phyloP scores from a whole-genome alignment of 805 yeast species.

The Metschnikowia henanensis region DNA sequence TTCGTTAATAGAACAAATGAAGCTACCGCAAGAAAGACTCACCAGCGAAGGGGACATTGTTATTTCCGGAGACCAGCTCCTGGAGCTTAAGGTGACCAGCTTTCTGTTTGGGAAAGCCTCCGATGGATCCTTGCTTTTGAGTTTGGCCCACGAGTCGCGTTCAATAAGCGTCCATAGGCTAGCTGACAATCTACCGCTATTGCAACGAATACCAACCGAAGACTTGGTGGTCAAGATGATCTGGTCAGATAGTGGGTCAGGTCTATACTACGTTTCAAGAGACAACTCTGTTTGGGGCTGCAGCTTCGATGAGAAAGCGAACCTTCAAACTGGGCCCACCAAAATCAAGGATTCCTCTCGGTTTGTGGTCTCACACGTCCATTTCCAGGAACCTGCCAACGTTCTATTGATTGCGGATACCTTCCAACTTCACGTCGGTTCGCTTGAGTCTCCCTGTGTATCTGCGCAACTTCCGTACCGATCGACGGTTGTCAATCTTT shows the following conservation, averaged over 20 bases:
- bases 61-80: conserved; percentile 22
- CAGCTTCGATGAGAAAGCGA: background rate
- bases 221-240: conserved; percentile 17
- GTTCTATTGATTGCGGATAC: conserved; percentile 13
- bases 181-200: conserved; percentile 7
- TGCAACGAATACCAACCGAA: conserved; percentile 3
- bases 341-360: conserved; percentile 11
- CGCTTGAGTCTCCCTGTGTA: background rate
- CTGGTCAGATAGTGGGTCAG: conserved; percentile 17
- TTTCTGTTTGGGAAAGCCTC: conserved; percentile 26
- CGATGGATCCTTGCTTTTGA: conserved; percentile 8
- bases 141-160: conserved; percentile 20
- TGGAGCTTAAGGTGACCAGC: conserved; percentile 25
- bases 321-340: background rate
- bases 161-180: conserved; percentile 18
- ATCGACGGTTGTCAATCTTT: conserved; percentile 8
- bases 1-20: conserved; percentile 23
- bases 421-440: conserved; percentile 2
- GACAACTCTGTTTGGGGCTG: conserved; percentile 22
- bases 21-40: conserved; percentile 17
- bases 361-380: conserved; percentile 16
- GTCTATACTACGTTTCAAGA: conserved; percentile 13
- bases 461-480: conserved; percentile 9
- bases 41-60: conserved; percentile 22
- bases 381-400: background rate